Base-by-base conservation (phyloP, 2,329 filamentous ascomycete genomes). In the Paecilomyces dactylethromorphus region DNA sequence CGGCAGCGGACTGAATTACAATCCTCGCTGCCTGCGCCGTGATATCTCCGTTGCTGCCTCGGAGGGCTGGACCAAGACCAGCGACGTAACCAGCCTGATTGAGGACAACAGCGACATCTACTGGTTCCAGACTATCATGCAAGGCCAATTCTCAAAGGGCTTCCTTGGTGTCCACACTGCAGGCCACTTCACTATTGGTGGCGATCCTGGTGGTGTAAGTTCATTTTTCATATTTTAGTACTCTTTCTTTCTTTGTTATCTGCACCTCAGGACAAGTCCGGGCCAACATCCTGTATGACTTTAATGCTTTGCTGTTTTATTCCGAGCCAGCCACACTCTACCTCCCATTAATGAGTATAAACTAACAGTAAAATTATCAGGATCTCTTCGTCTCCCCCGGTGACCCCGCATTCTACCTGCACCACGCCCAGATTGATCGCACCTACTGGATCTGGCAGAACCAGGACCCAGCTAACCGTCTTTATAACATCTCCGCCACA, bases 361-460 rank as follows among this genome's bases (percentile, higher is more conserved):
- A 11, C 12, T 2, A 1, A n/a, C 29, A 50, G 11, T 21, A 0
- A 7, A 18, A 7, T 18, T 11, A 26, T 49, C 26, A 18, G 72
- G 79, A 81, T 62, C 64, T 80, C 39, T 78, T 76, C 55, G 70
- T 71, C 1, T 78, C 74, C 3, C 77, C 79, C 1, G 72, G 69
- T 13, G 78, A 81, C 53, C 77, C 77, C 6, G 66, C 65, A 22
- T 81, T 81, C 68, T 81, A 69, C 60, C 66, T 80, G 12, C 78
- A 80, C 62, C 78, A 81, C 60, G 70, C 71, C 2, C 72, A 73
- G 62, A 76, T 81, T 31, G 79, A 81, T 59, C 70, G 78, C 13
- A 66, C 72, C 3, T 82, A 71, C 65, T 79, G 76, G 74, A 77
- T 74, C 4, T 82, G 79, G 79, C 79, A 82, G 64, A 79, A 78